Base-by-base conservation (phyloP, 768 basidiomycete genomes). In the Boletellus sp. region DNA sequence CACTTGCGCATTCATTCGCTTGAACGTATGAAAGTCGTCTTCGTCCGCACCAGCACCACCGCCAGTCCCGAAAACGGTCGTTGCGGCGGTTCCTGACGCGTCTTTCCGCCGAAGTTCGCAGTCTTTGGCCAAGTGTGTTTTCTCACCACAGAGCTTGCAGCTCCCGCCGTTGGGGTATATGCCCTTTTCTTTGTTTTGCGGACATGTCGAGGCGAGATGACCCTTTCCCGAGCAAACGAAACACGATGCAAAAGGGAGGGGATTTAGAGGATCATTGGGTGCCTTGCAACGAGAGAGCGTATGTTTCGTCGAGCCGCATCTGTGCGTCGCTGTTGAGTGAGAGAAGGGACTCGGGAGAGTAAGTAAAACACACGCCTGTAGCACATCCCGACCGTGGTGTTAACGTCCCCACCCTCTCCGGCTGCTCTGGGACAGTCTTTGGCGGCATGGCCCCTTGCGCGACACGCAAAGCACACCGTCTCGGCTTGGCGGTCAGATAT, bases 81-180 rank as follows among this genome's bases (percentile, higher is more conserved):
- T 42, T 16, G 53, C 47, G 0, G 50, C 54, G 16, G 59, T 65
- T 32, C 67, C 67, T 2, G 67, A 57, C 37, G 28, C 38, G 77
- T 88, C 83, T 63, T 76, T 69, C 61, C 78, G 80, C 43, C 86
- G 70, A 42, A 88, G 70, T 15, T 70, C 75, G 63, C 94, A 97
- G 65, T 95, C 81, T 61, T 81, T 89, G 0, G 90, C 92, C 7
- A 94, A 77, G 70, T 96, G 94, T 3, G 81, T 78, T 6, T 84
- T 93, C 49, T 89, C 82, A 8, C 85, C 83, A 61, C 94, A 97
- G 9, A 96, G 74, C 61, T 92, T 94, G 62, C 94, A 97, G 50
- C 76, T 80, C 3, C 94, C 94, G 22, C 93, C 93, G 52, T 95
- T 87, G 0, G 92, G 90, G 58, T 96, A 96, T 22, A 95, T 76